These are phyloP conservation scores for Alternaria rosae DNA, from an alignment of 2,329 filamentous ascomycete genomes.

Conservation along the genomic window DNA sequence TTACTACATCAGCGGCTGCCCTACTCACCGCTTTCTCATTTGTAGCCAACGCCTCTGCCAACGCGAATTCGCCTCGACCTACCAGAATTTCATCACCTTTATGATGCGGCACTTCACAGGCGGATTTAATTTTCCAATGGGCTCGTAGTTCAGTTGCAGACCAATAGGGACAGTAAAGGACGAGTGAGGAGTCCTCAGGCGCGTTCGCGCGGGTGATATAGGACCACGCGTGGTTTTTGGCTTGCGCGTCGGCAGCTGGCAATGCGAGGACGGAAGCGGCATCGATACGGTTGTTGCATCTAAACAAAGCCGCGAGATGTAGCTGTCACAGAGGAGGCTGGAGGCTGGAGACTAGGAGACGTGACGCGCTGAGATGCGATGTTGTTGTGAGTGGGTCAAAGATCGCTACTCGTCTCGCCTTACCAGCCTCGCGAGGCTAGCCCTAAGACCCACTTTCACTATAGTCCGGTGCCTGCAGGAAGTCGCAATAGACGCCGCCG, in stretches of 20 bases:
- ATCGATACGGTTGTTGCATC: not conserved
- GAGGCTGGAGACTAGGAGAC: not conserved
- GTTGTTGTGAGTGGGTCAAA: not conserved
- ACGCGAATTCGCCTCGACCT: not conserved
- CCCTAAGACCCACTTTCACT: not conserved
- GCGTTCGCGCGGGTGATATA: too few species aligned
- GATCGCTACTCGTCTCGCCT: not conserved
- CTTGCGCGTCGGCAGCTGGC: not conserved
- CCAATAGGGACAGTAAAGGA: too few species aligned
- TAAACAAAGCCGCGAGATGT: not conserved
- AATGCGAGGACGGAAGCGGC: not conserved
- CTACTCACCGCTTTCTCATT: not conserved
- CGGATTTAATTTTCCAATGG: not conserved
- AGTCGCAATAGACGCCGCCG: not conserved
- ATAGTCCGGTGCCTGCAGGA: not conserved
- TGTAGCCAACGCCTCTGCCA: not conserved
- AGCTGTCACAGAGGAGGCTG: not conserved
- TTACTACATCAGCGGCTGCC: not conserved
- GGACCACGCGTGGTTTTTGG: too few species aligned
- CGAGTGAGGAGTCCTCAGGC: too few species aligned
- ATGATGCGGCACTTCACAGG: not conserved
- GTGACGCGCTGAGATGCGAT: not conserved
- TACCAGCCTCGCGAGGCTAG: not conserved
- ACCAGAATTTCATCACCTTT: not conserved
- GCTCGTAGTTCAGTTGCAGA: too few species aligned